These are phyloP conservation scores for Lactarius tabidus DNA, from an alignment of 768 basidiomycete genomes.

Conservation along the genomic window DNA sequence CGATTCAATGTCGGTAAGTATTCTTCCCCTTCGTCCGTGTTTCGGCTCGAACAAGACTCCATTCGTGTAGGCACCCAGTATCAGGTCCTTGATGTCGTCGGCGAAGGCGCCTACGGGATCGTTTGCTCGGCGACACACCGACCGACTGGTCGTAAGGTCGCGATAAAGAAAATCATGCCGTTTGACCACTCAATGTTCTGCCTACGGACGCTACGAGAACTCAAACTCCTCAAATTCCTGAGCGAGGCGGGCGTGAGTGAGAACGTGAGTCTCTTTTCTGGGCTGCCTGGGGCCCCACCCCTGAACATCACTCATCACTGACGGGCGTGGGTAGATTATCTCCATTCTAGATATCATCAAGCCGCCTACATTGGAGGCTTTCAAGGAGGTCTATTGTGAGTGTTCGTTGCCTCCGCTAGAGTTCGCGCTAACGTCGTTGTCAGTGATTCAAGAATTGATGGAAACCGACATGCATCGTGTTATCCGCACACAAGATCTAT, in stretches of 20 bases:
- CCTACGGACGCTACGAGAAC: conserved; percentile 55
- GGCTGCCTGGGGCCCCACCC: neutral
- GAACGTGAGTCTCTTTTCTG: conserved; percentile 48
- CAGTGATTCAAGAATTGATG: conserved; percentile 90
- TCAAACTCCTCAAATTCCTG: conserved; percentile 70
- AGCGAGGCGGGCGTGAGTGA: conserved; percentile 87
- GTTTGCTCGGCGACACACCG: conserved; percentile 83
- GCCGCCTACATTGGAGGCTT: conserved; percentile 71
- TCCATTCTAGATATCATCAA: conserved; percentile 87
- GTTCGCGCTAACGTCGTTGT: conserved; percentile 12
- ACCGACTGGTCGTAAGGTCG: conserved; percentile 78
- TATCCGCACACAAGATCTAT: conserved; percentile 90
- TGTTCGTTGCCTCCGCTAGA: conserved; percentile 23
- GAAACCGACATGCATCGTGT: conserved; percentile 97
- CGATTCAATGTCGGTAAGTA: conserved; percentile 78
- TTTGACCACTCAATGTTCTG: conserved; percentile 96
- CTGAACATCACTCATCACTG: neutral
- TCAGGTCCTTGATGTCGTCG: conserved; percentile 77
- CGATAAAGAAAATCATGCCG: conserved; percentile 93
- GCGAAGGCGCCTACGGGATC: conserved; percentile 94
- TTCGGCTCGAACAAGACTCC: neutral
- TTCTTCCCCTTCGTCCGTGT: neutral
- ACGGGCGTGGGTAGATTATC: conserved; percentile 59
- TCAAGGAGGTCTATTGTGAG: conserved; percentile 81
- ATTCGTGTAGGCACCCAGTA: conserved; percentile 43